These are phyloP conservation scores for Hirsutella minnesotensis DNA, from an alignment of 2,329 filamentous ascomycete species.

Conservation along the genomic window DNA sequence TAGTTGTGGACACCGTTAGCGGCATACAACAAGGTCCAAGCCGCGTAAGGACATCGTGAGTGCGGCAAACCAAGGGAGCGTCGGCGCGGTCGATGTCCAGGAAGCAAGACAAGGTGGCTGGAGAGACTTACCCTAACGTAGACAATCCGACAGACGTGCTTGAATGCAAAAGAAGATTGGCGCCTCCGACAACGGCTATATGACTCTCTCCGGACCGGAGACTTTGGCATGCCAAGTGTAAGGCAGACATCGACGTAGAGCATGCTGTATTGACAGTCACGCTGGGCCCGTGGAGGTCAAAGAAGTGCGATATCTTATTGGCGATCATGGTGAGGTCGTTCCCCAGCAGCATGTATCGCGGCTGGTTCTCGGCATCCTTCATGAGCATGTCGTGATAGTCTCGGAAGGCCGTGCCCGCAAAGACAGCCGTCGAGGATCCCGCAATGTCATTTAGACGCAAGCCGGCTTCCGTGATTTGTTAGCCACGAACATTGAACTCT, in stretches of 20 bases:
- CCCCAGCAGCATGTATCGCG: slow-evolving; percentile 12
- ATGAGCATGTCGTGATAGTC: slow-evolving; percentile 33
- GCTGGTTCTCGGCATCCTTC: slow-evolving; percentile 30
- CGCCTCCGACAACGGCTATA: slow-evolving; percentile 29
- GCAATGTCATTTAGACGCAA: slow-evolving; percentile 30
- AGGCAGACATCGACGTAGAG: slow-evolving; percentile 32
- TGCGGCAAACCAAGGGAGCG: not conserved
- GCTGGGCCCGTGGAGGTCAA: slow-evolving; percentile 38
- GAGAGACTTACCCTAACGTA: not conserved
- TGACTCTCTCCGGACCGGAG: slow-evolving; percentile 30
- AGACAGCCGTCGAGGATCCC: slow-evolving; percentile 33
- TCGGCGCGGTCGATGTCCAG: not conserved
- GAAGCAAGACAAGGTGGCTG: not conserved
- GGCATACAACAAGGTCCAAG: not conserved
- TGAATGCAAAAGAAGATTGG: not conserved
- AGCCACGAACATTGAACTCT: not conserved
- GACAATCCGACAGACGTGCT: not conserved
- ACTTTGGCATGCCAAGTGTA: slow-evolving; percentile 36
- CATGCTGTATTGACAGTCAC: slow-evolving; percentile 39
- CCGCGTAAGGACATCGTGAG: too few species aligned
- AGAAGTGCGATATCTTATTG: slow-evolving; percentile 40
- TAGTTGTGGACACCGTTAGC: not conserved
- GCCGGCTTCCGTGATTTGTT: slow-evolving; percentile 23
- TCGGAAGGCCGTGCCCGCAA: slow-evolving; percentile 30
- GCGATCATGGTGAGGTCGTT: slow-evolving; percentile 30